Percentiles rank a stretch among this genome's conserved stretches.
These are phyloP conservation scores for Fusarium continuum DNA, from an alignment of 2,329 filamentous ascomycete genomes.

Conservation along the genomic window DNA sequence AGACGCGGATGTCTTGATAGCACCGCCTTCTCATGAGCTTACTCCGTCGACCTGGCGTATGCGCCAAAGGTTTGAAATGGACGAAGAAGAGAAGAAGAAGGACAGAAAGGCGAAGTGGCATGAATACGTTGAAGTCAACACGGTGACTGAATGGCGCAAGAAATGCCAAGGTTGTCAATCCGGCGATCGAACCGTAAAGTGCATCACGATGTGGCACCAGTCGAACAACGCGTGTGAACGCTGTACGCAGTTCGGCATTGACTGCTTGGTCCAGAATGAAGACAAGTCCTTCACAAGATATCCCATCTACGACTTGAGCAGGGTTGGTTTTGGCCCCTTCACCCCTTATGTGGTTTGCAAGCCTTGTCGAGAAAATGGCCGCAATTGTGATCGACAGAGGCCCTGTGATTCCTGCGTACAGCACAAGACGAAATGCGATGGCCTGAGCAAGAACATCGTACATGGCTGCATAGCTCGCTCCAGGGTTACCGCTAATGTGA, in stretches of 20 bases:
- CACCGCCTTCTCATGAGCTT: neutral
- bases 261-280: constrained; percentile 30
- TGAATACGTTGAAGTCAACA: constrained; percentile 9
- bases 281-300: neutral
- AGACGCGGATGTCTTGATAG: neutral
- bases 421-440: neutral
- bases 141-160: constrained; percentile 6
- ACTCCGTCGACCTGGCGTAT: constrained; percentile 1
- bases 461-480: constrained; percentile 13
- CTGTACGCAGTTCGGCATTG: constrained; percentile 46
- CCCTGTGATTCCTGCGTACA: constrained; percentile 50
- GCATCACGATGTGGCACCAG: constrained; percentile 7
- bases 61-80: constrained; percentile 2
- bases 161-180: constrained; percentile 16
- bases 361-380: constrained; percentile 17
- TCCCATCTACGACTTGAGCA: constrained; percentile 44
- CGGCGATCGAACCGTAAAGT: neutral
- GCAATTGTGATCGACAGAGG: constrained; percentile 49
- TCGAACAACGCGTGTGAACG: constrained; percentile 21
- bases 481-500: neutral
- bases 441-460: neutral
- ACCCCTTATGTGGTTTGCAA: constrained; percentile 40
- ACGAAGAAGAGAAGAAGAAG: neutral
- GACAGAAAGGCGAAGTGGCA: neutral
- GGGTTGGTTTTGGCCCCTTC: constrained; percentile 47